Conservation (phyloP, 1,284 basidiomycete species). For the Athelia sp. region DNA sequence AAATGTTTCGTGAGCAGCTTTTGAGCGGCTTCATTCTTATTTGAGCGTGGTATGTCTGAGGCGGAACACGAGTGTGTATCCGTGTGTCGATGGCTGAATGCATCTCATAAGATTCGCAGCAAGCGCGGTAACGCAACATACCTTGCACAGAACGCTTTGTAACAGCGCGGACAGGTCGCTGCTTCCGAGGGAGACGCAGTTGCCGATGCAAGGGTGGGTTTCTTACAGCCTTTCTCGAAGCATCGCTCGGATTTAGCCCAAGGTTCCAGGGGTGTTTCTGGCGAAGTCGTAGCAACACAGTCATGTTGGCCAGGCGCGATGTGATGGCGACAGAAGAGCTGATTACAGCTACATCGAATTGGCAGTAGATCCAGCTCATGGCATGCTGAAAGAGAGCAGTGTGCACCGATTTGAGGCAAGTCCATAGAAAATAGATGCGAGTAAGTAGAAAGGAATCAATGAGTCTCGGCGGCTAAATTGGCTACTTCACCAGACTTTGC, state of each 20-base stretch:
- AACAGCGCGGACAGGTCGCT: constrained; percentile 49
- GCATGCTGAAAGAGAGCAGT: constrained; percentile 49
- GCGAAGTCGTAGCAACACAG: constrained; percentile 32
- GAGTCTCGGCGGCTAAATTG: neutral
- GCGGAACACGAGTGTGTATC: constrained; percentile 47
- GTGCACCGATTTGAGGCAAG: constrained; percentile 41
- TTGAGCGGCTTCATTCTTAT: constrained; percentile 45
- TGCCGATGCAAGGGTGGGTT: constrained; percentile 44
- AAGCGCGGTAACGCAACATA: constrained; percentile 24
- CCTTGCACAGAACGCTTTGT: constrained; percentile 57
- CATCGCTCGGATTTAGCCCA: constrained; percentile 41
- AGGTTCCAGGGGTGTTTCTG: too few relatives aligned
- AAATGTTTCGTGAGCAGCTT: constrained; percentile 55
- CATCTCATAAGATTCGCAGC: constrained; percentile 5
- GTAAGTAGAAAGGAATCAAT: neutral
- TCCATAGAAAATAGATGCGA: constrained; percentile 16
- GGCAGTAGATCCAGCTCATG: constrained; percentile 60
- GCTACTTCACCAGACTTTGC: too few relatives aligned
- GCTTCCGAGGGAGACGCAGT: constrained; percentile 20
- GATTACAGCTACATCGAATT: constrained; percentile 50
- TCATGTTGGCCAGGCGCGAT: constrained; percentile 51
- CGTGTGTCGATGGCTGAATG: constrained; percentile 54
- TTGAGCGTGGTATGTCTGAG: constrained; percentile 10
- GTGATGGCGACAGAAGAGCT: constrained; percentile 53
- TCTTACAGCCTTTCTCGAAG: constrained; percentile 43